phyloP scores from a whole-genome alignment of 2,329 filamentous ascomycete species.

The Podosphaera aphanis region DNA sequence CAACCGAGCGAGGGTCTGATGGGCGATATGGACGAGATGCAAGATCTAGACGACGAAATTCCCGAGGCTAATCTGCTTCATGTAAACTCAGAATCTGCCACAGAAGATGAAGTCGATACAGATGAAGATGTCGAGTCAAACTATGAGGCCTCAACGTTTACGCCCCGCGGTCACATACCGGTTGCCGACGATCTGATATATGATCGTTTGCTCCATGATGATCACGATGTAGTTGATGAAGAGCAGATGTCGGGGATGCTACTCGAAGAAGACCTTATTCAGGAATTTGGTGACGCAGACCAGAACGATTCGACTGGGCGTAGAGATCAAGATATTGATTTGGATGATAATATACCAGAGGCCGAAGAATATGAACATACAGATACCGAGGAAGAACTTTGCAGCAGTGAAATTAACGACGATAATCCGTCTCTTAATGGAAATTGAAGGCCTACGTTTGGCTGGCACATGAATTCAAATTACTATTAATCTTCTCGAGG shows the following conservation, averaged over 20 bases:
- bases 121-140: no score
- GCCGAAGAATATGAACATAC: conserved; percentile 51
- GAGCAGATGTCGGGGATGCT: conserved; percentile 34
- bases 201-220: not conserved
- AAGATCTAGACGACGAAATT: conserved; percentile 51
- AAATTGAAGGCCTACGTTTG: no score
- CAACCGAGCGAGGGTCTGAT: conserved; percentile 16
- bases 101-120: not conserved
- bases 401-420: conserved; percentile 21
- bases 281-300: conserved; percentile 8
- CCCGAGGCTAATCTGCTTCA: conserved; percentile 31
- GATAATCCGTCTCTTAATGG: conserved; percentile 13
- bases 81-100: conserved; percentile 17
- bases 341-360: conserved; percentile 49
- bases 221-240: not conserved
- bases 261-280: conserved; percentile 34
- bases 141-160: not conserved
- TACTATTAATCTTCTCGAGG: no score
- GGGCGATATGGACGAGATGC: conserved; percentile 24
- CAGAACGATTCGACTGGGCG: conserved; percentile 16
- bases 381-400: conserved; percentile 44
- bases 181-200: not conserved
- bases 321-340: conserved; percentile 41
- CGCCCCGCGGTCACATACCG: not conserved
- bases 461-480: no score